Evolutionary conservation across 768 basidiomycete species (phyloP).

Genomic region (Hebeloma cylindrosporum): DNA sequence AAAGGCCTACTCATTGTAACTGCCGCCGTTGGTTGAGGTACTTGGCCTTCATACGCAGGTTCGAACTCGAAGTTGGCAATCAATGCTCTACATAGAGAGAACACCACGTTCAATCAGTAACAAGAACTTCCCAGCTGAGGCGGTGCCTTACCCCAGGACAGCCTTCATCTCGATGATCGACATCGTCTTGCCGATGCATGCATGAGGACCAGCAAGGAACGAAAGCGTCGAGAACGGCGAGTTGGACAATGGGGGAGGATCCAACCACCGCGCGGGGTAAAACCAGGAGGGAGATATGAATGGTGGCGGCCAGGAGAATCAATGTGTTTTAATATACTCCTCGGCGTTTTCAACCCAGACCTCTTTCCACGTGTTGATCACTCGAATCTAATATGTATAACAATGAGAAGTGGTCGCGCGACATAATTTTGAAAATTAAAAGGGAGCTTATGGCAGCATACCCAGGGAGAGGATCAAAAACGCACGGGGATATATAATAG

Average conservation of each 20-base stretch:
- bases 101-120: not conserved
- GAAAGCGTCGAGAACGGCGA: constrained; percentile 38
- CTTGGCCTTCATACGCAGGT: constrained; percentile 40
- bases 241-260: constrained; percentile 36
- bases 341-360: constrained; percentile 54
- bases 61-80: constrained; percentile 43
- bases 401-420: not conserved
- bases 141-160: constrained; percentile 36
- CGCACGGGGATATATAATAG: constrained; percentile 39
- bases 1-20: constrained; percentile 46
- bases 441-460: too few relatives aligned
- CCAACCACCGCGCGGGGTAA: constrained; percentile 46
- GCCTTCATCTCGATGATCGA: constrained; percentile 49
- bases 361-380: constrained; percentile 48
- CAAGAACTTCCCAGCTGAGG: not conserved
- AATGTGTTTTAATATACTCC: constrained; percentile 31
- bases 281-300: constrained; percentile 32
- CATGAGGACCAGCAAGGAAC: constrained; percentile 46
- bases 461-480: not conserved
- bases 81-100: constrained; percentile 24
- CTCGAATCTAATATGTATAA: constrained; percentile 51
- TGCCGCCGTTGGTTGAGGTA: constrained; percentile 30
- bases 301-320: not conserved
- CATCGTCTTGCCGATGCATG: constrained; percentile 50
- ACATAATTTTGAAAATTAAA: too few relatives aligned